phyloP scores from a whole-genome alignment of 768 basidiomycete genomes.

The Amanita polypyramis region DNA sequence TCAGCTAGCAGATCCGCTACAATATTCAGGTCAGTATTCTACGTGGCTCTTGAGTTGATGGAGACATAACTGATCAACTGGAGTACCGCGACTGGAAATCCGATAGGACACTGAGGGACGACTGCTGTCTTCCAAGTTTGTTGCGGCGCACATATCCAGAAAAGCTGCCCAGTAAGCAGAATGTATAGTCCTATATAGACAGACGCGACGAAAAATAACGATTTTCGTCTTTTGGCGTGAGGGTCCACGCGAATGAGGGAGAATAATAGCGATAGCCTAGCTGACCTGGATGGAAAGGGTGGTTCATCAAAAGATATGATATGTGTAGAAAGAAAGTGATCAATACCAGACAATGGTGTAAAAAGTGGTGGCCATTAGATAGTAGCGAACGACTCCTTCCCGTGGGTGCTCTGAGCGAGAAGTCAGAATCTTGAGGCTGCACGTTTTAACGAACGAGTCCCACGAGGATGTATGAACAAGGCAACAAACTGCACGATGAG shows the following conservation, averaged over 20 bases:
- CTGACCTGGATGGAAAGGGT: constrained; percentile 22
- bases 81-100: constrained; percentile 36
- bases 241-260: constrained; percentile 44
- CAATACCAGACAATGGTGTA: constrained; percentile 29
- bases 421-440: neutral
- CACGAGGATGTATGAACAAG: constrained; percentile 20
- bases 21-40: no score
- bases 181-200: constrained; percentile 18
- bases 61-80: constrained; percentile 38
- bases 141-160: constrained; percentile 31
- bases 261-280: constrained; percentile 43
- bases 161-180: constrained; percentile 32
- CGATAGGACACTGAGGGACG: constrained; percentile 31
- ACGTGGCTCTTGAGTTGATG: neutral
- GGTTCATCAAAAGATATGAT: neutral
- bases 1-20: constrained; percentile 40
- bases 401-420: no score
- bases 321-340: neutral
- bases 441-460: neutral
- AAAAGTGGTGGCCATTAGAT: constrained; percentile 25
- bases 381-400: constrained; percentile 20
- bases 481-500: constrained; percentile 19
- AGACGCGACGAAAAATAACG: constrained; percentile 20
- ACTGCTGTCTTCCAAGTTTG: constrained; percentile 27
- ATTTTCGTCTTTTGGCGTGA: constrained; percentile 16